Base-by-base conservation (phyloP, 2,329 filamentous ascomycete genomes). In the Pleurostoma richardsiae region DNA sequence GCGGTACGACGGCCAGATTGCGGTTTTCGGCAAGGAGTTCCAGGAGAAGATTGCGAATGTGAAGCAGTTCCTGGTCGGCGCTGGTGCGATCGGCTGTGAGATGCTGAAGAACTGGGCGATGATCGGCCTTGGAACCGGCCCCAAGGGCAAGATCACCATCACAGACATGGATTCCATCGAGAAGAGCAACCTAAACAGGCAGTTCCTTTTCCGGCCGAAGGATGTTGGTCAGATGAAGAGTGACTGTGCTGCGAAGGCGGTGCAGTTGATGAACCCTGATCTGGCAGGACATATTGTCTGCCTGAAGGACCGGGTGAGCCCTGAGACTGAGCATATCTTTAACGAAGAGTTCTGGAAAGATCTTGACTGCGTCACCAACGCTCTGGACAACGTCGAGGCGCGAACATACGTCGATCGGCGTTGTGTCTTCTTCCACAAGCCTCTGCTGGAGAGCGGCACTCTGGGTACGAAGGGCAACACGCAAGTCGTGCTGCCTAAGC, bases 51-150 rank as follows among this genome's bases (percentile, higher is more conserved):
- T 99, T 56, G 81, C 86, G 50, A 95, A 96, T 59, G 70, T 94
- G 51, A 94, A 85, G 60, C 83, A 97, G 59, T 99, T 99, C 74
- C 77, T 99, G 46, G 94, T 99, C 48, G 94, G 94, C 56, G 90
- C 94, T 41, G 94, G 94, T 59, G 94, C 95, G 53, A 99, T 99
- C 65, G 94, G 94, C 41, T 99, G 94, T 62, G 94, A 99, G 64
- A 99, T 97, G 87, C 74, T 99, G 56, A 99, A 99, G 81, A 97
- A 97, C 68, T 99, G 94, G 91, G 92, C 95, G 33, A 95, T 99
- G 91, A 95, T 97, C 65, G 94, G 94, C 55, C 76, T 99, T 30
- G 92, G 86, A 40, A 88, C 88, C 41, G 94, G 94, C 4, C 88
- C 90, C 3, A 80, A 90, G 42, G 94, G 94, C 59, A 86, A 87